phyloP scores from a whole-genome alignment of 2,329 filamentous ascomycete genomes.

The Basipetospora chlamydospora region DNA sequence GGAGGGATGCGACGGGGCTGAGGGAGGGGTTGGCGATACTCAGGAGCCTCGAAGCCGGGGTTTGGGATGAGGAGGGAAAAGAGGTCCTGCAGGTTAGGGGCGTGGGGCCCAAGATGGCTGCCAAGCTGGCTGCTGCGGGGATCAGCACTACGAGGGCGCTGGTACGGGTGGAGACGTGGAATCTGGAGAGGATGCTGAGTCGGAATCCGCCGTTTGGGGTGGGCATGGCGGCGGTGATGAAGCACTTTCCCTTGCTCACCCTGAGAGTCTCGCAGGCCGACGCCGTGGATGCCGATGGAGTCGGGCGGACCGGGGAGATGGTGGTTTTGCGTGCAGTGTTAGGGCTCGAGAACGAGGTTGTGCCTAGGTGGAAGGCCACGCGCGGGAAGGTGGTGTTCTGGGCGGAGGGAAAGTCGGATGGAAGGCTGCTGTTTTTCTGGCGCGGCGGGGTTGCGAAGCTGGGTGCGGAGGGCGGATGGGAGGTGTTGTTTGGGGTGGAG shows the following conservation, averaged over 20 bases:
- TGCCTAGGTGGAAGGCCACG: conserved; percentile 44
- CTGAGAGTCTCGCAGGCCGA: conserved; percentile 18
- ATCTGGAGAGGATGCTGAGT: conserved; percentile 63
- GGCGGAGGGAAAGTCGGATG: neutral
- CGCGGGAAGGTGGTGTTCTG: conserved; percentile 3
- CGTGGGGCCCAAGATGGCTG: conserved; percentile 60
- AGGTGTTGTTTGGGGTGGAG: conserved; percentile 1
- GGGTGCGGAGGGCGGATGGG: neutral
- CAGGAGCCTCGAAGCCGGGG: conserved; percentile 57
- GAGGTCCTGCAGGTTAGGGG: conserved; percentile 74
- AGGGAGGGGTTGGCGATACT: conserved; percentile 62
- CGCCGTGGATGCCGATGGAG: too few species aligned
- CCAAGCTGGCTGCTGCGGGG: conserved; percentile 57
- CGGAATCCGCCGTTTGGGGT: conserved; percentile 74
- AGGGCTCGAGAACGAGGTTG: conserved; percentile 52
- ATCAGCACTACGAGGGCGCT: conserved; percentile 61
- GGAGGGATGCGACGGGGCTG: conserved; percentile 48
- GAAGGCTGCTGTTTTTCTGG: conserved; percentile 3
- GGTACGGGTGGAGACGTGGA: conserved; percentile 47
- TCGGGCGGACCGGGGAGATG: conserved; percentile 9
- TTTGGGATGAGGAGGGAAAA: conserved; percentile 69
- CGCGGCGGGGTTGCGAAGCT: neutral
- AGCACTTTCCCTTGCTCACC: conserved; percentile 50
- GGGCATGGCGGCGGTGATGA: conserved; percentile 48
- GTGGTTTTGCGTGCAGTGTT: conserved; percentile 47